phyloP scores from a whole-genome alignment of 2,329 filamentous ascomycete species.

The Fusarium graminum region DNA sequence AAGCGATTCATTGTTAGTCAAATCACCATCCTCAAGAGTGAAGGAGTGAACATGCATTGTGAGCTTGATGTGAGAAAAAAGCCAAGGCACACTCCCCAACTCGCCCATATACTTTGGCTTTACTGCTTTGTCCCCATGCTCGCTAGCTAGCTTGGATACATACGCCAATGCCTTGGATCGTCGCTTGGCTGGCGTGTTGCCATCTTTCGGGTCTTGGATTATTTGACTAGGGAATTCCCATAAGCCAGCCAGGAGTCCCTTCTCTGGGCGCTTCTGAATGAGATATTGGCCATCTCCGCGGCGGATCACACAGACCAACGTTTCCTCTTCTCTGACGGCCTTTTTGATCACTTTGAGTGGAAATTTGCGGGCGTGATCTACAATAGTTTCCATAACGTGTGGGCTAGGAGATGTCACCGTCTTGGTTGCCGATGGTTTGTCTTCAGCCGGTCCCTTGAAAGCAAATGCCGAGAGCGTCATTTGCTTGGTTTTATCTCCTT shows the following conservation, averaged over 20 bases:
- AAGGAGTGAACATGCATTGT: slow-evolving; percentile 70
- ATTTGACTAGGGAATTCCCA: slow-evolving; percentile 68
- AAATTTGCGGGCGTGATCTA: slow-evolving; percentile 63
- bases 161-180: slow-evolving; percentile 55
- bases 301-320: slow-evolving; percentile 66
- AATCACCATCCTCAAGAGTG: slow-evolving; percentile 47
- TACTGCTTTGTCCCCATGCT: slow-evolving; percentile 14
- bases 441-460: slow-evolving; percentile 46
- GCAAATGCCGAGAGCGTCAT: slow-evolving; percentile 55
- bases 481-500: slow-evolving; percentile 38
- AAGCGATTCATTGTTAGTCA: slow-evolving; percentile 16
- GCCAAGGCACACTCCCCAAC: slow-evolving; percentile 67
- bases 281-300: slow-evolving; percentile 60
- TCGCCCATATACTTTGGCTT: slow-evolving; percentile 55
- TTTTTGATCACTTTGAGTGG: slow-evolving; percentile 66
- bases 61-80: slow-evolving; percentile 68
- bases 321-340: slow-evolving; percentile 64
- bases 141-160: slow-evolving; percentile 49
- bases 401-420: slow-evolving; percentile 15
- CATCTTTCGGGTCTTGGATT: slow-evolving; percentile 46
- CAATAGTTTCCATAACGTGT: slow-evolving; percentile 53
- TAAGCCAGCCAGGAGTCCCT: slow-evolving; percentile 66
- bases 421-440: slow-evolving; percentile 27
- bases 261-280: slow-evolving; percentile 64
- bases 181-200: slow-evolving; percentile 51